phyloP scores from a whole-genome alignment of 306 rosid genomes.

The Cyamopsis tetragonoloba region DNA sequence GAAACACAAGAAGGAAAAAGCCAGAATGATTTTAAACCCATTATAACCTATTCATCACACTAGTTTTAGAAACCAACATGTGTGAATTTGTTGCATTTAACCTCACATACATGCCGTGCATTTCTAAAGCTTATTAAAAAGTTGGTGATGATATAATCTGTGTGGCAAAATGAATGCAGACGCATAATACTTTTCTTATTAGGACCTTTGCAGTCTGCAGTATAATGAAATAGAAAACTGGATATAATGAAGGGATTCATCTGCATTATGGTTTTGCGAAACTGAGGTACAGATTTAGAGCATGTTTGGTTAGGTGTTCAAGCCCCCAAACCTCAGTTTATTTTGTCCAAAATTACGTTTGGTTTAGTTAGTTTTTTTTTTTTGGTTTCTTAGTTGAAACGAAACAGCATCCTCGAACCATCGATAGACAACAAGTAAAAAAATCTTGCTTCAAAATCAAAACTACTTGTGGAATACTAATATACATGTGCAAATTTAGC shows the following conservation, averaged over 20 bases:
- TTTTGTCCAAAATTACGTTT: too few species aligned
- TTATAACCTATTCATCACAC: not conserved
- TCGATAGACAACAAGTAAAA: too few species aligned
- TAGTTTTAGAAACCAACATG: not conserved
- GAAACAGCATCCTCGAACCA: too few species aligned
- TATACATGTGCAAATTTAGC: not conserved
- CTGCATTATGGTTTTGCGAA: not conserved
- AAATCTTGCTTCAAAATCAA: too few species aligned
- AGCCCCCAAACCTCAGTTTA: too few species aligned
- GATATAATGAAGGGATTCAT: not conserved
- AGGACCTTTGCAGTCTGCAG: not conserved
- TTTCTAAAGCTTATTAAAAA: not conserved
- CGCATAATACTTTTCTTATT: not conserved
- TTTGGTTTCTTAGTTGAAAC: too few species aligned
- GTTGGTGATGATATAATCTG: not conserved
- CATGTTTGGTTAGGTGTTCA: too few species aligned
- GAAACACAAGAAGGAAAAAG: not conserved
- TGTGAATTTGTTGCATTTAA: not conserved
- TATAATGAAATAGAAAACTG: not conserved
- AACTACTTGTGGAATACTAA: too few species aligned
- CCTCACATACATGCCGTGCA: not conserved
- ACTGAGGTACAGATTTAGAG: not conserved
- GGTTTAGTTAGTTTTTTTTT: too few species aligned
- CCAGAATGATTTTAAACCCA: not conserved
- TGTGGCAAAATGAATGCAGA: too few species aligned